Conservation (phyloP, 192 early-diverging fungal genomes). For the Funneliformis geosporum region DNA sequence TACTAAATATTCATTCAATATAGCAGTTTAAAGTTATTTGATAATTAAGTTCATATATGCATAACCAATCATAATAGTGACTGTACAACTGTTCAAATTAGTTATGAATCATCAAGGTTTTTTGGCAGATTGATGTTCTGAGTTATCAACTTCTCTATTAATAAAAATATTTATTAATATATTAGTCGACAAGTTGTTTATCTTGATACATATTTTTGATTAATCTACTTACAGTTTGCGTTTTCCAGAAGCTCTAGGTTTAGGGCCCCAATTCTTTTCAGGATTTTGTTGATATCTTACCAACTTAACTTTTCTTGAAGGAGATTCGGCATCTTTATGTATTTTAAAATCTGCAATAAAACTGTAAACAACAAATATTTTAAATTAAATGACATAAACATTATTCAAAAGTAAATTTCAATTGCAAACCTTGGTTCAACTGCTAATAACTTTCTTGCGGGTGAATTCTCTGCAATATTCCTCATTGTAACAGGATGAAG, state of each 20-base stretch:
- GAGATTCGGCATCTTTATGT: slow-evolving; percentile 72
- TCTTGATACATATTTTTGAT: neutral
- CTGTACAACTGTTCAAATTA: too few relatives aligned
- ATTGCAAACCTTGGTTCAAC: slow-evolving; percentile 41
- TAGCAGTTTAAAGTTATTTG: too few relatives aligned
- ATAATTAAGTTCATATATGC: too few relatives aligned
- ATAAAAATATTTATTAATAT: neutral
- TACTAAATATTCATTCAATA: too few relatives aligned
- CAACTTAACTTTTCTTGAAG: slow-evolving; percentile 77
- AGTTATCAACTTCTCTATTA: neutral
- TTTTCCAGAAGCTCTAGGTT: slow-evolving; percentile 68
- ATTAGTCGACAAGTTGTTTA: neutral
- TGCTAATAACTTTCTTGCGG: slow-evolving; percentile 68
- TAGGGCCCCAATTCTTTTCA: slow-evolving; percentile 96
- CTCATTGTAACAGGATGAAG: slow-evolving; percentile 67
- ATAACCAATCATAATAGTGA: too few relatives aligned
- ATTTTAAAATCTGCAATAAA: slow-evolving; percentile 72
- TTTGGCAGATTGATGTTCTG: neutral
- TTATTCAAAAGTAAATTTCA: neutral
- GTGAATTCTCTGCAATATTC: slow-evolving; percentile 65
- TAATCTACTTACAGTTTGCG: slow-evolving; percentile 41
- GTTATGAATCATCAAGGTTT: neutral
- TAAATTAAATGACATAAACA: neutral
- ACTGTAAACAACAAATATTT: slow-evolving; percentile 29
- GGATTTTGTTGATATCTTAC: slow-evolving; percentile 97